Base-by-base conservation (phyloP, 768 basidiomycete genomes). In the Lactarius pseudohatsudake region DNA sequence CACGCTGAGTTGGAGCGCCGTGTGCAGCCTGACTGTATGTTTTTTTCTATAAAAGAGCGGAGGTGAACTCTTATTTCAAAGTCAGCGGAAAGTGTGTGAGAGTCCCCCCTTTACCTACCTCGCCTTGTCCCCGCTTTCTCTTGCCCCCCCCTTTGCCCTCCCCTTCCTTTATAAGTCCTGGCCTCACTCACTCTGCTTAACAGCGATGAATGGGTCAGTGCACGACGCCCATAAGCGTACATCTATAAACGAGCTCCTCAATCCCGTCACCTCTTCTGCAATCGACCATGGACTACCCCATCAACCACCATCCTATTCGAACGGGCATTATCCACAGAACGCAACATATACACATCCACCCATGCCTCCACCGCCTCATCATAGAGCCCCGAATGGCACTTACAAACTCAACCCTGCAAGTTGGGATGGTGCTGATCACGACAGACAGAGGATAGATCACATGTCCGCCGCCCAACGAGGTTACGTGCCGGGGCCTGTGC, bases 381-480 rank as follows among this genome's bases (percentile, higher is more conserved):
- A 66, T 54, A 57, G 65, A 20, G 3, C 36, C 1, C 38, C 59
- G 1, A 64, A 70, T n/a, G 61, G 69, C 41, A 60, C 81, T 28
- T 89, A 81, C 71, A 80, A 84, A 72, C 82, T 89, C n/a, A 81
- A 85, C 47, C 84, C 86, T 13, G 88, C 88, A 6, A 85, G 76
- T 71, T 89, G 88, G 86, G 81, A 81, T 73, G 76, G 70, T 57
- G 76, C 70, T 59, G 79, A 76, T 68, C 75, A 72, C 74, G 76
- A 74, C 69, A 79, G 63, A 28, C 68, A 65, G n/a, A 59, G 68
- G 28, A 30, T 55, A 32, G 68, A 69, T 15, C 40, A 61, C 64
- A 70, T 62, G 64, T 55, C 40, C 0, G 62, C 40, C 0, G 62
- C 59, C 32, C 61, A 64, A 36, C 68, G 68, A 61, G 64, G 57